Percentiles rank a stretch among this genome's conserved stretches.
These are phyloP conservation scores for Pyrus communis DNA, from an alignment of 306 rosid species.

Conservation along the genomic window DNA sequence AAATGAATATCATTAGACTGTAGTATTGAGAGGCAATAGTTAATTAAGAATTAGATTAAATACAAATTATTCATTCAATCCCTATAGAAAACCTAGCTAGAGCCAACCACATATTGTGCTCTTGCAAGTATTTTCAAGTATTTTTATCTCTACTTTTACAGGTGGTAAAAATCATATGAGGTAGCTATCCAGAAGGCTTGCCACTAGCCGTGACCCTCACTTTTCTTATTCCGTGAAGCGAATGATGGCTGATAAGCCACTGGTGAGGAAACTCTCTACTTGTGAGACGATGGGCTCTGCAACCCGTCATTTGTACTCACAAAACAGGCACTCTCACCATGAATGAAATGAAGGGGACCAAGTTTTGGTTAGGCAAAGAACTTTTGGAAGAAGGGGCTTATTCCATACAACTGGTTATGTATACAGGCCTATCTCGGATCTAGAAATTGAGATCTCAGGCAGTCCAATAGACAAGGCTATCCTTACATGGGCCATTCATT, in stretches of 20 bases:
- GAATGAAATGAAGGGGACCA: slow-evolving; percentile 42
- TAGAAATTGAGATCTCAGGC: slow-evolving; percentile 23
- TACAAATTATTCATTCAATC: no score
- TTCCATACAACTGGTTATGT: slow-evolving; percentile 38
- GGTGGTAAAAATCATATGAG: not conserved
- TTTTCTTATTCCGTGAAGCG: slow-evolving; percentile 40
- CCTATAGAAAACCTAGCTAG: no score
- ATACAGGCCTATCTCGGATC: not conserved
- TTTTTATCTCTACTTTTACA: no score
- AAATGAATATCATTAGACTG: no score
- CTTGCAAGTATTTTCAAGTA: no score
- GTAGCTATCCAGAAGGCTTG: slow-evolving; percentile 41
- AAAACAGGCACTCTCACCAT: slow-evolving; percentile 46
- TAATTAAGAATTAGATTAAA: no score
- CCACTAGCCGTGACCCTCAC: slow-evolving; percentile 40
- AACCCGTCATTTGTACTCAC: slow-evolving; percentile 45
- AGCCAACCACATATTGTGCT: no score
- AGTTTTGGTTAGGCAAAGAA: slow-evolving; percentile 34
- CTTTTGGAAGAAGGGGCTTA: not conserved
- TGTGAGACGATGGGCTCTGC: slow-evolving; percentile 51
- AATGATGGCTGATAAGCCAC: slow-evolving; percentile 37
- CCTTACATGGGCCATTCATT: slow-evolving; percentile 39
- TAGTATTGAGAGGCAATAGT: no score
- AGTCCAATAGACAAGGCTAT: slow-evolving; percentile 50
- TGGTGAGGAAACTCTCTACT: slow-evolving; percentile 44